These are phyloP conservation scores for Whalleya microplaca DNA, from an alignment of 2,329 filamentous ascomycete genomes.

Conservation along the genomic window DNA sequence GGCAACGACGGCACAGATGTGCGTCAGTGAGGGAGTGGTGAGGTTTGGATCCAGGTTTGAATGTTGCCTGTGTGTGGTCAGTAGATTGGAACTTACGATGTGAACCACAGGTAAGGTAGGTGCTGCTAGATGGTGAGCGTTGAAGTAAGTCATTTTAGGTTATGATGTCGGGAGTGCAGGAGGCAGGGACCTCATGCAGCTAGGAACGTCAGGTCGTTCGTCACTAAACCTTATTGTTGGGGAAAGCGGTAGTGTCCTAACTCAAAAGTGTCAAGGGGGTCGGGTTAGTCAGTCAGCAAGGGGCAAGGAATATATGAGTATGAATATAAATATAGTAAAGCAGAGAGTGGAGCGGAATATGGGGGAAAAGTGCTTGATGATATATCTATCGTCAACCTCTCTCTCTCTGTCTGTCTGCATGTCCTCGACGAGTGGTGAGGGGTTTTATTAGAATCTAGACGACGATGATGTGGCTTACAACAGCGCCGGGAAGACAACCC, in stretches of 20 bases:
- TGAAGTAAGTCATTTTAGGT: too few relatives aligned
- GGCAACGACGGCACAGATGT: too few relatives aligned
- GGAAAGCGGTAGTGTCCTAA: neutral
- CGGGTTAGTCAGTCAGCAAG: too few relatives aligned
- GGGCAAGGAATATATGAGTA: too few relatives aligned
- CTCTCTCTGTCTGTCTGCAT: too few relatives aligned
- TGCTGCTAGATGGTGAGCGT: neutral
- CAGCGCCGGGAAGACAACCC: neutral
- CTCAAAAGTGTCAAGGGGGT: too few relatives aligned
- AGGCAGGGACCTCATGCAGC: neutral
- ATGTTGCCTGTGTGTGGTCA: neutral
- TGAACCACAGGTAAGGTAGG: too few relatives aligned
- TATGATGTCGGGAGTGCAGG: neutral
- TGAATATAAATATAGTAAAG: too few relatives aligned
- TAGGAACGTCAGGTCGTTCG: neutral
- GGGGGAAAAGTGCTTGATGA: constrained; percentile 12
- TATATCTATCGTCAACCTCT: constrained; percentile 23
- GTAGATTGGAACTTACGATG: neutral
- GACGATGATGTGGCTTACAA: constrained; percentile 12
- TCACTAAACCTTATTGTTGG: neutral
- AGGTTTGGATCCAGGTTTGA: too few relatives aligned
- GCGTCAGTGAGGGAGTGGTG: too few relatives aligned
- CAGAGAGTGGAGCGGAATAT: neutral
- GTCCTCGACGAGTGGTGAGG: constrained; percentile 2
- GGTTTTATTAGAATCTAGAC: constrained; percentile 15